Percentiles rank a stretch among this genome's conserved stretches.
phyloP scores from a whole-genome alignment of 768 basidiomycete species.

The Suillus brevipes region DNA sequence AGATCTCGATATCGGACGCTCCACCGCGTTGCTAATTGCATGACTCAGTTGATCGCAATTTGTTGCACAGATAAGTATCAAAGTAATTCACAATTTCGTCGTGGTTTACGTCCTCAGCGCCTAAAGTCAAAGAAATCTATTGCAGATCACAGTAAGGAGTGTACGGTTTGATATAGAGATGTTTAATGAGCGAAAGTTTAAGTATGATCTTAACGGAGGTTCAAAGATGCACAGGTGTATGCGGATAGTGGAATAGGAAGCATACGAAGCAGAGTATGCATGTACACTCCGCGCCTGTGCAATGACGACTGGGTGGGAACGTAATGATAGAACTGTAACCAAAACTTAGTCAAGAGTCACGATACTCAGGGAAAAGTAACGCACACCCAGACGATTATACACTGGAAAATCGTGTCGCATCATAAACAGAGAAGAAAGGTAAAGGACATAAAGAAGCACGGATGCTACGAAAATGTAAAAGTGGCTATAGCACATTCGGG shows the following conservation, averaged over 20 bases:
- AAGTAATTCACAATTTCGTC: not conserved
- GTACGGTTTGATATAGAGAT: slow-evolving; percentile 23
- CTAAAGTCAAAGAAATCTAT: slow-evolving; percentile 19
- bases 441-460: not conserved
- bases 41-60: not conserved
- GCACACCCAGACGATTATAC: slow-evolving; percentile 28
- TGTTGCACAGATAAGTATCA: not conserved
- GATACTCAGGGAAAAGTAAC: slow-evolving; percentile 4
- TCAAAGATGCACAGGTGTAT: slow-evolving; percentile 16
- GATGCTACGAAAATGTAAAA: not conserved
- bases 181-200: slow-evolving; percentile 27
- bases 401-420: slow-evolving; percentile 35
- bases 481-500: slow-evolving; percentile 26
- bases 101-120: not conserved
- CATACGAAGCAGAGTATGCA: slow-evolving; percentile 26
- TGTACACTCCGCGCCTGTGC: slow-evolving; percentile 19
- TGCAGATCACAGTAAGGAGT: slow-evolving; percentile 27
- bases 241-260: not conserved
- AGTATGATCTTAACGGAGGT: slow-evolving; percentile 17
- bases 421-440: slow-evolving; percentile 29
- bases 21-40: too few species aligned
- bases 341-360: slow-evolving; percentile 12
- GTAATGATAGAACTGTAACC: slow-evolving; percentile 24
- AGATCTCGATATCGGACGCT: not conserved
- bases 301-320: slow-evolving; percentile 20